Percentiles rank a stretch among this genome's conserved stretches.
These are phyloP conservation scores for Camptophora hylomeconis DNA, from an alignment of 2,329 filamentous ascomycete species.

Conservation along the genomic window DNA sequence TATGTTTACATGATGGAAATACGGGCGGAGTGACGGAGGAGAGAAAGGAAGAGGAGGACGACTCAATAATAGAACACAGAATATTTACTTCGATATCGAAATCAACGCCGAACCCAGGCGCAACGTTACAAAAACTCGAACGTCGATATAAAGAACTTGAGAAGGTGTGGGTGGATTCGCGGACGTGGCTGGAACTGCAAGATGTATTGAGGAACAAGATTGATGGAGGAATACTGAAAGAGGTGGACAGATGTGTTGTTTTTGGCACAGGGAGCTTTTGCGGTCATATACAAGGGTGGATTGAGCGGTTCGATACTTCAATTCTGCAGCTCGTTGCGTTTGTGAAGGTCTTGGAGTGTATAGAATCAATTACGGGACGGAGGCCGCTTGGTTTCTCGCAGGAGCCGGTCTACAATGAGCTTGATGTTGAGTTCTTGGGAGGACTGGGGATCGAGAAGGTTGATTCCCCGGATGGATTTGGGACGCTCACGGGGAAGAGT, in stretches of 20 bases:
- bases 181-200: too few relatives aligned
- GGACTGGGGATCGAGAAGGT: background rate
- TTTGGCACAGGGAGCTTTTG: constrained; percentile 6
- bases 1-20: too few relatives aligned
- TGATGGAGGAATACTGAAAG: too few relatives aligned
- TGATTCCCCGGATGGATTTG: constrained; percentile 1
- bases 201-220: too few relatives aligned
- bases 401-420: constrained; percentile 5
- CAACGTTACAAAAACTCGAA: too few relatives aligned
- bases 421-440: constrained; percentile 4
- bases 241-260: constrained; percentile 4
- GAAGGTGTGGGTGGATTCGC: too few relatives aligned
- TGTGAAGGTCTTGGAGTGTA: constrained; percentile 1
- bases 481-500: constrained; percentile 5
- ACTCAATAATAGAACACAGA: too few relatives aligned
- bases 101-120: too few relatives aligned
- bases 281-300: constrained; percentile 4
- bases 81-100: too few relatives aligned
- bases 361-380: background rate
- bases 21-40: too few relatives aligned
- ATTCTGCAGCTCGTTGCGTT: constrained; percentile 3
- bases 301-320: constrained; percentile 1
- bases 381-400: constrained; percentile 1
- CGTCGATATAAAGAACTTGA: too few relatives aligned
- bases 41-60: too few relatives aligned